Conservation (phyloP, 208 protist genomes). For the Acanthamoeba polyphaga region DNA sequence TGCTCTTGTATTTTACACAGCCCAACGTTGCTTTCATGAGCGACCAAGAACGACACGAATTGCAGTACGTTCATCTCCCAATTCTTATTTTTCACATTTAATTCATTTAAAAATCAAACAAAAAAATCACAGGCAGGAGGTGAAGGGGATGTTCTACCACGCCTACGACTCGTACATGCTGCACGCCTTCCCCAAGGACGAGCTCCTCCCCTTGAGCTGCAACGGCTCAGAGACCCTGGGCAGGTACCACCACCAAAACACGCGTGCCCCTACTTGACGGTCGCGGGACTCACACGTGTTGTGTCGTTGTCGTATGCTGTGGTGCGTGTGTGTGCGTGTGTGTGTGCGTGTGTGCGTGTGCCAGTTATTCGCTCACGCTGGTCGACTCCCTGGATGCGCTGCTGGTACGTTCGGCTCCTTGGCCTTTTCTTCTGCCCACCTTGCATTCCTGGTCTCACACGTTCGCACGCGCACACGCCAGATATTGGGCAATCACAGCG, state of each 20-base stretch:
- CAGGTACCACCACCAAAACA: neutral
- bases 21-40: neutral
- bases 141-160: conserved; percentile 93
- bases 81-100: neutral
- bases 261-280: too few species aligned
- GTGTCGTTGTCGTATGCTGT: too few species aligned
- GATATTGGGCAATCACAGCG: conserved; percentile 81
- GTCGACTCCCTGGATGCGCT: conserved; percentile 90
- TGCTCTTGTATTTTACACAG: too few species aligned
- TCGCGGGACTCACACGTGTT: neutral
- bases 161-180: conserved; percentile 92
- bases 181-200: conserved; percentile 94
- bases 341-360: too few species aligned
- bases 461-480: neutral
- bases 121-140: conserved; percentile 77
- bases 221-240: conserved; percentile 75
- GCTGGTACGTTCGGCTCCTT: conserved; percentile 11
- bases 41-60: neutral
- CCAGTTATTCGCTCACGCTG: conserved; percentile 90
- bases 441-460: too few species aligned
- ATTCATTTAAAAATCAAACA: neutral
- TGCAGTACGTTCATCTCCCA: neutral
- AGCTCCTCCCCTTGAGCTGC: conserved; percentile 90
- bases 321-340: too few species aligned
- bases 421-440: too few species aligned